Conservation (phyloP, 2,329 filamentous ascomycete species). For the Venturia aucupariae region DNA sequence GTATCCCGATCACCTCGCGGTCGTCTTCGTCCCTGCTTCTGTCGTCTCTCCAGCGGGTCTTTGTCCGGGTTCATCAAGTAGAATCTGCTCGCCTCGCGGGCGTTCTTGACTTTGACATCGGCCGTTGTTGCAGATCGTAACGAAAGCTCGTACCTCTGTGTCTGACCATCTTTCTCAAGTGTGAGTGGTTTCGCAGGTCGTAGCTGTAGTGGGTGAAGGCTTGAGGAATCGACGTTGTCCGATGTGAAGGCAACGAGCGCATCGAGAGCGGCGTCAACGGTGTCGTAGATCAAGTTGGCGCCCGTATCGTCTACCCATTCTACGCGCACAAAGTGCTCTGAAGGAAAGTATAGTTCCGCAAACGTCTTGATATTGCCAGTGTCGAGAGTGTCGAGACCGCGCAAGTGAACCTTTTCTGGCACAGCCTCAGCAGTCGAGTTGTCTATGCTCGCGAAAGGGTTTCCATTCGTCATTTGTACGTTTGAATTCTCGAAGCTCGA, state of each 20-base stretch:
- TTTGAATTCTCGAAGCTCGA: not conserved
- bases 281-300: constrained; percentile 72
- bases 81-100: constrained; percentile 74
- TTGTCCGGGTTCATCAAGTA: constrained; percentile 88
- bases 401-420: constrained; percentile 68
- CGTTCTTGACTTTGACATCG: constrained; percentile 73
- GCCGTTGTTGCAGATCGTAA: constrained; percentile 64
- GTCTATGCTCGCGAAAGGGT: not conserved
- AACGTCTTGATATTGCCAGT: constrained; percentile 69
- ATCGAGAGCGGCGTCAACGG: constrained; percentile 41
- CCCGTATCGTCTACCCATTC: constrained; percentile 96
- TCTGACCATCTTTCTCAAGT: constrained; percentile 28
- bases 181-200: constrained; percentile 61
- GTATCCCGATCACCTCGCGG: constrained; percentile 28
- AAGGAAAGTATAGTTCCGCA: constrained; percentile 56
- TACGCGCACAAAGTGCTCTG: constrained; percentile 45
- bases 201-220: constrained; percentile 52
- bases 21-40: constrained; percentile 52
- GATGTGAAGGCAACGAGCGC: constrained; percentile 46
- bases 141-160: constrained; percentile 57
- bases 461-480: not conserved
- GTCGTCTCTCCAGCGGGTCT: constrained; percentile 60
- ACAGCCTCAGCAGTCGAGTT: constrained; percentile 20
- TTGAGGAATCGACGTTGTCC: constrained; percentile 29
- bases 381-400: constrained; percentile 72